Percentiles rank a stretch among this genome's conserved stretches.
These are phyloP conservation scores for Phytophthora tubulina DNA, from an alignment of 352 stramenopile genomes.

Conservation along the genomic window DNA sequence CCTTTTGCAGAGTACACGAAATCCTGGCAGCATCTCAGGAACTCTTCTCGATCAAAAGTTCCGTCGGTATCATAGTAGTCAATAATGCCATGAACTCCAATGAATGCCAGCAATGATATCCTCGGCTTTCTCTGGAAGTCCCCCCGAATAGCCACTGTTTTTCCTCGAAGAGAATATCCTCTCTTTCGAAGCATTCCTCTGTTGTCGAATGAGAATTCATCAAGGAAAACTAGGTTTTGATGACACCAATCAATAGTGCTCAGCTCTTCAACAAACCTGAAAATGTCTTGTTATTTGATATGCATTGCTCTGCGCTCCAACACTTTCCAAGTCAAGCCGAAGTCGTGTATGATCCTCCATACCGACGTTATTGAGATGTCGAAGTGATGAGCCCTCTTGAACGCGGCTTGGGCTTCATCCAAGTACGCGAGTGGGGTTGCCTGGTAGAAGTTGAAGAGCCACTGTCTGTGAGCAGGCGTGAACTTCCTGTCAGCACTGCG, in stretches of 20 bases:
- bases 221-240: neutral
- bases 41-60: neutral
- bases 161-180: neutral
- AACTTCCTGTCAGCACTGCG: neutral
- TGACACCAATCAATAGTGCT: neutral
- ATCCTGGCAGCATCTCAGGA: neutral
- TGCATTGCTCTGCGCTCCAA: neutral
- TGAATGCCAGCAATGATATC: neutral
- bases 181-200: neutral
- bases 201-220: neutral
- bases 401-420: too few relatives aligned
- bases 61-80: neutral
- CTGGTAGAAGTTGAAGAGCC: too few relatives aligned
- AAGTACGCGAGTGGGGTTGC: too few relatives aligned
- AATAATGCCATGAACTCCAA: neutral
- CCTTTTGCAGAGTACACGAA: too few relatives aligned
- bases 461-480: neutral
- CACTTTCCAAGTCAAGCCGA: neutral
- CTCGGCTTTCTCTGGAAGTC: neutral
- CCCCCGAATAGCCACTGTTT: neutral
- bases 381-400: neutral
- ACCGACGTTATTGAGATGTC: constrained; percentile 3
- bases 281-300: constrained; percentile 7
- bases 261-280: constrained; percentile 1
- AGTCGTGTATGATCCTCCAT: neutral